Evolutionary conservation across 1,284 basidiomycete species (phyloP), one percentile per base, ranked within the genome.

Genomic region (Vanrija sp.): DNA sequence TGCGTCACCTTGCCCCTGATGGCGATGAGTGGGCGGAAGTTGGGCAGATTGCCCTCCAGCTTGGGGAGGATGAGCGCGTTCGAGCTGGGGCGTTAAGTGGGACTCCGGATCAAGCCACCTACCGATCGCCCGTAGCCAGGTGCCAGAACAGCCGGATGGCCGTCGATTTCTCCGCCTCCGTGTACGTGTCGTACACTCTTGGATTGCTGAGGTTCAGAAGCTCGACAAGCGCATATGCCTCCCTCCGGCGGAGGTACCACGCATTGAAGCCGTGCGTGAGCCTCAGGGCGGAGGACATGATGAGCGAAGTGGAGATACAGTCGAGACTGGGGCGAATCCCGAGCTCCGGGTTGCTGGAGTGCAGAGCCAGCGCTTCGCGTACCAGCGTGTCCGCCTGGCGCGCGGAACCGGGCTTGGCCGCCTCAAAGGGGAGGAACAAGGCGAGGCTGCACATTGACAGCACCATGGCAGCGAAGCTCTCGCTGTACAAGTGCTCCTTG

Each of bases 401-500:
- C 5, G 18, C 6, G 38, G 19, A 3, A 10, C 19, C 21, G 6
- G 43, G 21, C 34, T 48, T 34, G 18, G 29, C 19, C 5, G 19
- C 34, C 34, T 34, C 34, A 12, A 34, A 34, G 5, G 46, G 46
- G 19, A 48, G 34, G 38, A 39, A 39, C 14, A 48, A 12, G 5
- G 12, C 29, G 2, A 43, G 5, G 8, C 39, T 39, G 21, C 10
- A n/a, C 34, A 48, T 48, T 2, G 34, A 19, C 15, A 48, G 34
- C 15, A 50, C 18, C 49, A 43, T n/a, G 7, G 49, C 49, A 3
- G 49, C 49, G 23, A 50, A 50, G 23, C 25, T 8, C 26, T 42
- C 39, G 40, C 40, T 50, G 42, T 50, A 21, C 16, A 50, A 23
- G 26, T 50, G 49, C 28, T 50, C 49, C 23, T 50, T 50, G 42